Evolutionary conservation across 139 green algal genomes (phyloP).

Genomic region (Chlamydomonas sp.): DNA sequence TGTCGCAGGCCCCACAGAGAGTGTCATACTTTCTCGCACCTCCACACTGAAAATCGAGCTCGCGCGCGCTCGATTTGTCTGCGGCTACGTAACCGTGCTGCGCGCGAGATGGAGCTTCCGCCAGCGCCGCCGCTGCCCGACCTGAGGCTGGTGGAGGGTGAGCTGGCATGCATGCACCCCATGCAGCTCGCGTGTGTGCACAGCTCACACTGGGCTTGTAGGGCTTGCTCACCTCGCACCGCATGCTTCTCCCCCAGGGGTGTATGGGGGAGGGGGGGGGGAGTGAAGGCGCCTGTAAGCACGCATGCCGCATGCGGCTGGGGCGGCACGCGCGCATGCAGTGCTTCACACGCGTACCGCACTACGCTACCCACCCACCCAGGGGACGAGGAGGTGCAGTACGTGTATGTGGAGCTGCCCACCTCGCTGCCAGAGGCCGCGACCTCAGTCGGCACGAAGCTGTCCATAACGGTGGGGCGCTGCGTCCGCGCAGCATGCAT

Average conservation of each 20-base stretch:
- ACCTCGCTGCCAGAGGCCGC: not conserved
- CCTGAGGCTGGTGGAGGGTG: not conserved
- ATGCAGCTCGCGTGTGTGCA: not conserved
- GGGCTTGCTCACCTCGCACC: too few relatives aligned
- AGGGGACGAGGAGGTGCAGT: slow-evolving; percentile 21
- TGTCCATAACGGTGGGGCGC: not conserved
- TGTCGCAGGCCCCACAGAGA: too few relatives aligned
- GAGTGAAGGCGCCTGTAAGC: too few relatives aligned
- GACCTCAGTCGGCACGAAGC: not conserved
- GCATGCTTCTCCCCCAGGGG: too few relatives aligned
- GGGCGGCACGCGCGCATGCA: not conserved
- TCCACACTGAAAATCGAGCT: too few relatives aligned
- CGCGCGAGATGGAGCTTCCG: too few relatives aligned
- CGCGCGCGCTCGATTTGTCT: too few relatives aligned
- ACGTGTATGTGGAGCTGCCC: slow-evolving; percentile 15
- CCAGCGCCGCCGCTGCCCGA: not conserved
- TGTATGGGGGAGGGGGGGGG: too few relatives aligned
- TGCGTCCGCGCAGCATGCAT: not conserved
- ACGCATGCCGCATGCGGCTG: too few relatives aligned
- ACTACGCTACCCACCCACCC: not conserved
- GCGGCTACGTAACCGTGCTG: too few relatives aligned
- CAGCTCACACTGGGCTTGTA: not conserved
- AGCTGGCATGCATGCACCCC: too few relatives aligned
- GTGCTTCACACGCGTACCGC: not conserved
- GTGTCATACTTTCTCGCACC: too few relatives aligned